phyloP scores from a whole-genome alignment of 306 rosid genomes.

The Vigna angularis region DNA sequence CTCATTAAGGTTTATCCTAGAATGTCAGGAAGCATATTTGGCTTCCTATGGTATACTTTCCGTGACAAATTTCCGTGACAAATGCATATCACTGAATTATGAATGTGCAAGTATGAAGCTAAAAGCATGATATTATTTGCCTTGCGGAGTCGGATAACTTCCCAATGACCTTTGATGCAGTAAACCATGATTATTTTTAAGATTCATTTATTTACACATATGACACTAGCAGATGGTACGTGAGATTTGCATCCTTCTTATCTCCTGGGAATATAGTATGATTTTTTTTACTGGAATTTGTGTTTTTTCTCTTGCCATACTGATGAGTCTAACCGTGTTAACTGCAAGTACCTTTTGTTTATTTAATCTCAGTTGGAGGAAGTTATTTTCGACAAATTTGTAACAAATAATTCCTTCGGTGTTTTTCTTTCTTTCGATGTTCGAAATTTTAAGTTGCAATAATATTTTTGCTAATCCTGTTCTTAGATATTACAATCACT shows the following conservation, averaged over 20 bases:
- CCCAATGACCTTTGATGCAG: neutral
- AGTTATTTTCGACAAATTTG: neutral
- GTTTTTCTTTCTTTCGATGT: neutral
- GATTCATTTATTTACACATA: slow-evolving; percentile 23
- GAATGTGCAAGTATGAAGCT: slow-evolving; percentile 30
- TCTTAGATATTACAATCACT: neutral
- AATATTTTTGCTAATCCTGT: neutral
- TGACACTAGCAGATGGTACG: neutral
- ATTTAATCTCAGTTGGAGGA: neutral
- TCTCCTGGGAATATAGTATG: neutral
- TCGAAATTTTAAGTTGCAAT: neutral
- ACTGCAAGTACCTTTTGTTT: neutral
- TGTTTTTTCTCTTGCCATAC: neutral
- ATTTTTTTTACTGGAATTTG: neutral
- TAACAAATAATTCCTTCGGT: neutral
- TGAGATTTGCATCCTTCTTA: slow-evolving; percentile 9
- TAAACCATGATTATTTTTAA: neutral
- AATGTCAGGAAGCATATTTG: slow-evolving; percentile 26
- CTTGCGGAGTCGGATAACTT: slow-evolving; percentile 7
- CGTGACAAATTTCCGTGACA: slow-evolving; percentile 32
- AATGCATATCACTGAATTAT: slow-evolving; percentile 20
- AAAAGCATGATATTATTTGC: slow-evolving; percentile 28
- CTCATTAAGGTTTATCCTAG: slow-evolving; percentile 33
- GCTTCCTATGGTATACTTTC: neutral
- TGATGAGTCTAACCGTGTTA: neutral